A percentile compares a stretch with the other conserved stretches of the same genome.
These are phyloP conservation scores for Diddensiella transvaalensis DNA, from an alignment of 805 yeast species.

Conservation along the genomic window DNA sequence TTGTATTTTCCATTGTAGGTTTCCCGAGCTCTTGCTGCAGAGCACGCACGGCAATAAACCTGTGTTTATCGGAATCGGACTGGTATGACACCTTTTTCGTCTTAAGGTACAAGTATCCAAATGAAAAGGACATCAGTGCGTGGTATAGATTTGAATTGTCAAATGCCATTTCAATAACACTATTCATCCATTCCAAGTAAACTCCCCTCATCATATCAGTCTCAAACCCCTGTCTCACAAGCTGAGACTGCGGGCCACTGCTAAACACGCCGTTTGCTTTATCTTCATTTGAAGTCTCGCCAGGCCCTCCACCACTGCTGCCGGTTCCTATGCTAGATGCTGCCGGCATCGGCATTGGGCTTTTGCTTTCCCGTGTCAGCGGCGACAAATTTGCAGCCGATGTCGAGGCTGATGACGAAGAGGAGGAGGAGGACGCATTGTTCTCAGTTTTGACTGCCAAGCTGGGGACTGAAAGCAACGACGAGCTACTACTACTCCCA, in stretches of 20 bases:
- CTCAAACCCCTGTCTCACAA: slow-evolving; percentile 29
- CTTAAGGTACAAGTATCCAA: slow-evolving; percentile 25
- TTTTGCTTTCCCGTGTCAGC: not conserved
- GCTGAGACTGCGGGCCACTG: slow-evolving; percentile 10
- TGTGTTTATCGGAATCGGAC: slow-evolving; percentile 21
- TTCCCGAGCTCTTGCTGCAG: slow-evolving; percentile 22
- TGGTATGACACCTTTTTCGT: slow-evolving; percentile 15
- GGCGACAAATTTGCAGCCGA: not conserved
- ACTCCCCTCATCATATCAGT: slow-evolving; percentile 26
- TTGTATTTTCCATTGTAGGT: slow-evolving; percentile 17
- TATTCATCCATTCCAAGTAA: slow-evolving; percentile 26
- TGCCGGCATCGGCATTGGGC: not conserved
- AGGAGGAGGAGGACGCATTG: too few species aligned
- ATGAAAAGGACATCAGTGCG: slow-evolving; percentile 28
- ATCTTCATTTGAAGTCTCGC: not conserved
- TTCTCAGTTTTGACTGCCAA: too few species aligned
- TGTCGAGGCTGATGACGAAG: too few species aligned
- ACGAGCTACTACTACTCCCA: too few species aligned
- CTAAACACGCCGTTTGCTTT: not conserved
- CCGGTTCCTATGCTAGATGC: not conserved
- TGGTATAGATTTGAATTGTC: slow-evolving; percentile 25
- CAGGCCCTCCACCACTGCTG: not conserved
- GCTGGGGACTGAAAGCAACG: not conserved
- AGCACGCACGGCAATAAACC: slow-evolving; percentile 25
- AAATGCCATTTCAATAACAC: slow-evolving; percentile 21